Base-by-base conservation (phyloP, 108 stramenopile species). In the Epipyxis sp. region DNA sequence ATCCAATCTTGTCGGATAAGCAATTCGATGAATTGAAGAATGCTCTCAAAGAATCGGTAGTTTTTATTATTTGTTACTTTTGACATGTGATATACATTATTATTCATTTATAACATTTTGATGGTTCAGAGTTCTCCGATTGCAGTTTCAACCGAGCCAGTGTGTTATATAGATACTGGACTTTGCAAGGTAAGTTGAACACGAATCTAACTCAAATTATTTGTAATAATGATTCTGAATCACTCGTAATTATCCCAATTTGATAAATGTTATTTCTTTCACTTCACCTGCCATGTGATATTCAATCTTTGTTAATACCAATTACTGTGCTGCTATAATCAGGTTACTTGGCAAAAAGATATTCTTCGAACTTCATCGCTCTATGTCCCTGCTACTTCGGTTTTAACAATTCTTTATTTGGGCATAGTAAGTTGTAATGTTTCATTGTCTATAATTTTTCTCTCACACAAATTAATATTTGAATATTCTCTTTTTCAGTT, bases 101-200 rank as follows among this genome's bases (percentile, higher is more conserved):
- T 6, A 6, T 67, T n/a, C 1, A 25, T n/a, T 71, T 13, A 43
- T 13, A 54, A 29, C 43, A 32, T 90, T 57, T 88, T 96, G 16
- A 84, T 90, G 83, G 93, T 91, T 40, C 84, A 90, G 76, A 92
- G 91, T 20, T 92, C 92, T 76, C 81, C 86, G 57, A 89, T 96
- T 77, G 84, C 84, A 0, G 92, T 94, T 0, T 80, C 89, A 59
- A 94, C 88, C 43, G 94, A 96, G 77, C 95, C 95, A 1, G 93
- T 92, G 87, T 94, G 93, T 82, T 93, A 93, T 91, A 91, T 96
- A 65, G 95, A 97, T 80, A 92, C 94, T 59, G 95, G 95, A 6
- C 91, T 97, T 25, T 97, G 95, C 86, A 94, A 81, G 39, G 84
- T 85, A 20, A 83, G 79, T 27, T 83, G 62, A 13, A 40, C 13